phyloP scores from a whole-genome alignment of 352 stramenopile genomes.

The Peronospora belbahrii region DNA sequence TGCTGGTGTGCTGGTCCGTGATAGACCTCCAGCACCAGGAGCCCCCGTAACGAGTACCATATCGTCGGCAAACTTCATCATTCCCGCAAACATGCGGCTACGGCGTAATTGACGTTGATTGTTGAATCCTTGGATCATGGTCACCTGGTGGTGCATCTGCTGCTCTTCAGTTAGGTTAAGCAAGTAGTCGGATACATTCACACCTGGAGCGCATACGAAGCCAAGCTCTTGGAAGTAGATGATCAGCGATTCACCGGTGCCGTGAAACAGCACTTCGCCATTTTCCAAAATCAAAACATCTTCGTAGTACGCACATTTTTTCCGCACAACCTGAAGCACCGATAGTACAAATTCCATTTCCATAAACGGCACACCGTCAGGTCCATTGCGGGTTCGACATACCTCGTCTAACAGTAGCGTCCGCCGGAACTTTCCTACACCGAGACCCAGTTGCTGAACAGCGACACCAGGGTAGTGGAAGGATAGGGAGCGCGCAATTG shows the following conservation, averaged over 20 bases:
- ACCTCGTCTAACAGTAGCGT: conserved; percentile 28
- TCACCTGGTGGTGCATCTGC: conserved; percentile 22
- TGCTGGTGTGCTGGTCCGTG: conserved; percentile 15
- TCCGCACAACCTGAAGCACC: conserved; percentile 21
- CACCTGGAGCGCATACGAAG: conserved; percentile 25
- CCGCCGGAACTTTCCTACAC: conserved; percentile 23
- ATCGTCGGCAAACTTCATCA: conserved; percentile 31
- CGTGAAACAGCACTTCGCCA: conserved; percentile 28
- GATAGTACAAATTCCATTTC: conserved; percentile 28
- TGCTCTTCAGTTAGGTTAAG: conserved; percentile 32
- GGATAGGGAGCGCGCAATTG: conserved; percentile 20
- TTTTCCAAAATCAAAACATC: conserved; percentile 29
- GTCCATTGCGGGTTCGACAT: conserved; percentile 7
- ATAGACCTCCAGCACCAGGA: conserved; percentile 18
- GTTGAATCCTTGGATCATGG: conserved; percentile 30
- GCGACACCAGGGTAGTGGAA: conserved; percentile 31
- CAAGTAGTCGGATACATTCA: conserved; percentile 30
- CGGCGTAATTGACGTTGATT: conserved; percentile 28
- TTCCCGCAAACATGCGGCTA: conserved; percentile 24
- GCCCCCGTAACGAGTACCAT: conserved; percentile 24
- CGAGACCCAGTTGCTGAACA: conserved; percentile 26
- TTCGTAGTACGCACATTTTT: conserved; percentile 29
- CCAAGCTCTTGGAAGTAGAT: conserved; percentile 29
- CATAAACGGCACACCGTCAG: conserved; percentile 10
- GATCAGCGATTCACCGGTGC: conserved; percentile 22